phyloP scores from a whole-genome alignment of 495 filamentous ascomycete genomes.

The Tuber borchii region DNA sequence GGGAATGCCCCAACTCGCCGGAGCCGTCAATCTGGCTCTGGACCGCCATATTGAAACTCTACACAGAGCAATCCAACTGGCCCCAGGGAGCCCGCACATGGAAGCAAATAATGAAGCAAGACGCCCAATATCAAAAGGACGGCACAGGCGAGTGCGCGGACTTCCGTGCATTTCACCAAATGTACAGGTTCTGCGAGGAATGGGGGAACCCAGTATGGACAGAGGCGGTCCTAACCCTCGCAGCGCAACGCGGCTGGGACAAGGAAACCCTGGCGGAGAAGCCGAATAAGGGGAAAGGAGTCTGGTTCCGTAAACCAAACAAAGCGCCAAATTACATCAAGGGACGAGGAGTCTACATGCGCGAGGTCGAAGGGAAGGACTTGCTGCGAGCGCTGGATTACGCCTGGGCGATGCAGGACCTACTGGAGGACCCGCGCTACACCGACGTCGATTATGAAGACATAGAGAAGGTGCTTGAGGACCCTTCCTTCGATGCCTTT shows the following conservation, averaged over 20 bases:
- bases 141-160: conserved; percentile 9
- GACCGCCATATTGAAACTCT: conserved; percentile 31
- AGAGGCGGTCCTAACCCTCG: conserved; percentile 14
- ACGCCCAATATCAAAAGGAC: neutral
- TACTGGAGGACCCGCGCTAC: neutral
- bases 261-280: conserved; percentile 2
- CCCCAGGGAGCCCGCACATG: conserved; percentile 21
- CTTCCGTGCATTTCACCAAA: conserved; percentile 29
- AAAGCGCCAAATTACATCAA: conserved; percentile 28
- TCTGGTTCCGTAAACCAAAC: conserved; percentile 21
- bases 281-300: conserved; percentile 33
- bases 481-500: neutral
- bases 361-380: neutral
- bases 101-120: conserved; percentile 19
- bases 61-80: conserved; percentile 30
- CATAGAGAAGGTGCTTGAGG: neutral
- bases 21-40: conserved; percentile 17
- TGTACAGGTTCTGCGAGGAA: conserved; percentile 25
- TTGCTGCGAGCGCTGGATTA: conserved; percentile 10
- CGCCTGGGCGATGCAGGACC: conserved; percentile 13
- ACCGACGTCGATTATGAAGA: neutral
- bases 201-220: conserved; percentile 16
- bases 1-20: conserved; percentile 28
- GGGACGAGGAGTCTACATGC: conserved; percentile 9
- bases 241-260: conserved; percentile 19